A percentile compares a stretch with the other conserved stretches of the same genome.
phyloP scores from a whole-genome alignment of 2,329 filamentous ascomycete genomes.

The Paraphaeosphaeria minitans region DNA sequence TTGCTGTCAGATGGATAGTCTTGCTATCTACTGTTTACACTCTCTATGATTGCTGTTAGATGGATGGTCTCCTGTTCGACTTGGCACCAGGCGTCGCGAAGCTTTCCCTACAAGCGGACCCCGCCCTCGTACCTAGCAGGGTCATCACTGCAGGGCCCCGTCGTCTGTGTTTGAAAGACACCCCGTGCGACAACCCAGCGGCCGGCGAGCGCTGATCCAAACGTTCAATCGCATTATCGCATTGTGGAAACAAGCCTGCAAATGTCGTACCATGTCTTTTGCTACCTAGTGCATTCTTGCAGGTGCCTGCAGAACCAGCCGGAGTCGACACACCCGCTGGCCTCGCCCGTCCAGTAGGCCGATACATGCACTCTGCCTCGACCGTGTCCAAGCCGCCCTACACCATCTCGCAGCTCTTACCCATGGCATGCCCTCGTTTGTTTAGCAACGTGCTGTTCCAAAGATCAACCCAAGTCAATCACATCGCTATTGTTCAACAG shows the following conservation, averaged over 20 bases:
- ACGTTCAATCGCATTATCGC: no score
- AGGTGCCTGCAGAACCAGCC: neutral
- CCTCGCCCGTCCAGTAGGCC: neutral
- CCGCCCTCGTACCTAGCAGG: slow-evolving; percentile 16
- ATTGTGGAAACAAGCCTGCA: slow-evolving; percentile 25
- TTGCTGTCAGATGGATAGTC: slow-evolving; percentile 13
- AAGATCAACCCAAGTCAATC: neutral
- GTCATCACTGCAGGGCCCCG: slow-evolving; percentile 9
- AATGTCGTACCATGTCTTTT: slow-evolving; percentile 27
- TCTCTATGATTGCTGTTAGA: slow-evolving; percentile 11
- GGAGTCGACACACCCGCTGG: neutral
- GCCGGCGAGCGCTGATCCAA: slow-evolving; percentile 30
- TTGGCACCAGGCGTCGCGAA: slow-evolving; percentile 7
- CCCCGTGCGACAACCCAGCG: slow-evolving; percentile 16
- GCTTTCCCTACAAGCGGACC: slow-evolving; percentile 17
- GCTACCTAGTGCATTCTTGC: neutral
- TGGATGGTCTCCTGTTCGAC: no score
- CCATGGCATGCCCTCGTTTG: neutral
- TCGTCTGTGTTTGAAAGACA: slow-evolving; percentile 19
- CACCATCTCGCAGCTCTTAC: neutral
- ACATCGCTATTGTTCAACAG: neutral
- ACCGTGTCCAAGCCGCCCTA: no score
- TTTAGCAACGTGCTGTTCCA: neutral
- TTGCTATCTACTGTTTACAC: no score
- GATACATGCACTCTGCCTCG: neutral